Conservation (phyloP, 345 rosid genomes). For the Punica granatum region DNA sequence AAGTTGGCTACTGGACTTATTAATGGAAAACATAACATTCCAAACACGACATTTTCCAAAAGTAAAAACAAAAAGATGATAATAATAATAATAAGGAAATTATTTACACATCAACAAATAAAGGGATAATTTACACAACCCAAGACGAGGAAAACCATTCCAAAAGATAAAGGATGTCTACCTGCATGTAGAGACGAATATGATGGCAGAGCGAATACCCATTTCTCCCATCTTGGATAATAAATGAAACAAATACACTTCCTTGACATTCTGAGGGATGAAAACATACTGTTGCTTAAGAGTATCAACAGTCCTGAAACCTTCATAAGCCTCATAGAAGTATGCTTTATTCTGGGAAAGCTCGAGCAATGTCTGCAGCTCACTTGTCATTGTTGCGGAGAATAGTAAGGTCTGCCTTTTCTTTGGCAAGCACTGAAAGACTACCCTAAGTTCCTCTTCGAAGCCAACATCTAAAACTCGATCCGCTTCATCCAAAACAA, state of each 20-base stretch:
- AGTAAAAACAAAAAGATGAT: no score
- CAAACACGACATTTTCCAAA: no score
- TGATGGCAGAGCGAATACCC: constrained; percentile 81
- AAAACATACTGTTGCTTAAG: constrained; percentile 75
- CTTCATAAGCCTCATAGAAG: constrained; percentile 93
- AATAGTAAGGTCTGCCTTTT: constrained; percentile 74
- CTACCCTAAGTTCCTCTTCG: constrained; percentile 65
- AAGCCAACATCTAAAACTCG: constrained; percentile 95
- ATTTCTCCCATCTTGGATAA: constrained; percentile 76
- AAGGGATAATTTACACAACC: neutral
- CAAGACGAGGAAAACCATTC: neutral
- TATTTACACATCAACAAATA: neutral
- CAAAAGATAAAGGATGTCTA: constrained; percentile 16
- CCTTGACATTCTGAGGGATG: constrained; percentile 73
- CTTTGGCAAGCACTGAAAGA: constrained; percentile 72
- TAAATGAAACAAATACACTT: constrained; percentile 66
- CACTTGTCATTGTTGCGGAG: constrained; percentile 93
- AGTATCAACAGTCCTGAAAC: constrained; percentile 80
- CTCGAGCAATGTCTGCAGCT: constrained; percentile 59
- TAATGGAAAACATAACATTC: no score
- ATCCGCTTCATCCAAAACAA: constrained; percentile 96
- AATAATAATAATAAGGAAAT: neutral
- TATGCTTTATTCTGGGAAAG: constrained; percentile 80
- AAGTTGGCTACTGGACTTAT: no score
- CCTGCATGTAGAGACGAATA: constrained; percentile 98